phyloP scores from a whole-genome alignment of 202 grass and related monocot genomes.

The Panicum hallii region DNA sequence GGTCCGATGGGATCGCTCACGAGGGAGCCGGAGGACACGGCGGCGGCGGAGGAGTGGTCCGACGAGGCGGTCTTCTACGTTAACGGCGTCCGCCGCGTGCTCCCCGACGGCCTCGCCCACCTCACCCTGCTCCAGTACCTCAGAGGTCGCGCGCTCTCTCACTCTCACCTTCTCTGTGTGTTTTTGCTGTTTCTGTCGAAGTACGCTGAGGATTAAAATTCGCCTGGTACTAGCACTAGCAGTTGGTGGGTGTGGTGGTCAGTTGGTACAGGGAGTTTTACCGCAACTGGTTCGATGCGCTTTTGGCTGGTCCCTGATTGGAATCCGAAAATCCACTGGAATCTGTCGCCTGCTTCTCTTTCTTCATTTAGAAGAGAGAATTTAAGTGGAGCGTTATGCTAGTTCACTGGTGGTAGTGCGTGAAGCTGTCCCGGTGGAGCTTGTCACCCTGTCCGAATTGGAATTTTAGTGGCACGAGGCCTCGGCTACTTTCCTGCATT shows the following conservation, averaged over 20 bases:
- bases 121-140: slow-evolving; percentile 96
- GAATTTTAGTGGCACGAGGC: background rate
- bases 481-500: background rate
- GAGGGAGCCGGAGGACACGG: slow-evolving; percentile 49
- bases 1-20: slow-evolving; percentile 90
- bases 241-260: background rate
- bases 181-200: background rate
- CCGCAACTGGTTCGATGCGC: background rate
- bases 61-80: slow-evolving; percentile 82
- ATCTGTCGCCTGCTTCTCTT: background rate
- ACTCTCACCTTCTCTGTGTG: background rate
- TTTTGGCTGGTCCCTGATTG: background rate
- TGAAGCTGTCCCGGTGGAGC: background rate
- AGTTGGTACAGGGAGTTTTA: background rate
- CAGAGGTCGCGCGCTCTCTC: slow-evolving; percentile 52
- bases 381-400: background rate
- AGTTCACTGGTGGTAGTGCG: background rate
- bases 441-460: background rate
- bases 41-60: slow-evolving; percentile 67
- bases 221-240: background rate
- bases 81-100: slow-evolving; percentile 83
- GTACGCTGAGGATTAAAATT: background rate
- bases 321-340: background rate
- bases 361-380: background rate
- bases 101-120: slow-evolving; percentile 89